A percentile compares a stretch with the other conserved stretches of the same genome.
These are phyloP conservation scores for Cruciata laevipes DNA, from an alignment of 257 asterid species.

Conservation along the genomic window DNA sequence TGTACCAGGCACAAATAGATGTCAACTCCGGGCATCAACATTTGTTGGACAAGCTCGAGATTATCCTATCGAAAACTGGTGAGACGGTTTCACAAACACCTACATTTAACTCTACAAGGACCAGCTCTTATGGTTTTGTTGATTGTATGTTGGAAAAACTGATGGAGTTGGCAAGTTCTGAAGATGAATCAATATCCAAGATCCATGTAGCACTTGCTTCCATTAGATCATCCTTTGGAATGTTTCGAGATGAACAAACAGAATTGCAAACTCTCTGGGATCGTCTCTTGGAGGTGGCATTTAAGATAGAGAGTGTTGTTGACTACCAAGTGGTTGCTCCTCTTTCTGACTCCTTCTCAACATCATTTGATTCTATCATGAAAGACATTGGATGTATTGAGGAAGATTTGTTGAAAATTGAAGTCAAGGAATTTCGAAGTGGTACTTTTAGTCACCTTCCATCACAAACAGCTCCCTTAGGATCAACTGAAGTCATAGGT, in stretches of 20 bases:
- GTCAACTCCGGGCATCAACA: too few relatives aligned
- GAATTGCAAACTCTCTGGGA: background rate
- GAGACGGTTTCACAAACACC: background rate
- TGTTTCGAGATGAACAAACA: background rate
- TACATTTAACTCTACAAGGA: background rate
- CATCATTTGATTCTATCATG: background rate
- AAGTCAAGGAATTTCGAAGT: too few relatives aligned
- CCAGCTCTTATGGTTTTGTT: background rate
- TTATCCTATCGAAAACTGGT: background rate
- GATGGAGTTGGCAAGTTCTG: background rate
- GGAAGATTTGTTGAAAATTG: background rate
- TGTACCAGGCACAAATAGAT: too few relatives aligned
- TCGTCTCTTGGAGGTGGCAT: background rate
- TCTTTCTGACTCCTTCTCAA: background rate
- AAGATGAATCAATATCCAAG: background rate
- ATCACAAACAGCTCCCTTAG: background rate
- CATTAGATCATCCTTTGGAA: background rate
- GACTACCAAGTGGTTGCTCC: background rate
- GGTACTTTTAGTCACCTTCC: background rate
- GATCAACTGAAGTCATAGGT: background rate
- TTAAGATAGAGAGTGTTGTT: background rate
- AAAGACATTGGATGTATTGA: background rate
- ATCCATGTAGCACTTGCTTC: background rate
- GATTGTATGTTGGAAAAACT: background rate
- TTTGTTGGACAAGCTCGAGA: too few relatives aligned